phyloP scores from a whole-genome alignment of 768 basidiomycete genomes.

The Phaffia australis region DNA sequence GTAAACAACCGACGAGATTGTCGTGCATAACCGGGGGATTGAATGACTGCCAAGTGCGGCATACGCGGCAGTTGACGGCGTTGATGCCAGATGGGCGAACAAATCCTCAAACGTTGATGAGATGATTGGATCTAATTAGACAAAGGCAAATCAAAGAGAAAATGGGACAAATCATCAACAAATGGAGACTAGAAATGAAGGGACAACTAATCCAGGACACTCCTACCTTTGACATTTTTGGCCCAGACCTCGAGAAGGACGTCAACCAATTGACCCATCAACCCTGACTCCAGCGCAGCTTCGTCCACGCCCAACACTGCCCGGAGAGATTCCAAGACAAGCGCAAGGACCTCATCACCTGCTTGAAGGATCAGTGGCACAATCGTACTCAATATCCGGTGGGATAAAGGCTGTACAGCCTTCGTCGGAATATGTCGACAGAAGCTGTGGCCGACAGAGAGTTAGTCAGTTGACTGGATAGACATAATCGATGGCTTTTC shows the following conservation, averaged over 20 bases:
- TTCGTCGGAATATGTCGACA: constrained; percentile 44
- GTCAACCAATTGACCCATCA: constrained; percentile 55
- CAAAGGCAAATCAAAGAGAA: neutral
- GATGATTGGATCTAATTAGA: constrained; percentile 65
- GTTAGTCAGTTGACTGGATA: too few species aligned
- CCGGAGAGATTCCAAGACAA: constrained; percentile 75
- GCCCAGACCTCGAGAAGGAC: constrained; percentile 72
- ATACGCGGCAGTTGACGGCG: constrained; percentile 53
- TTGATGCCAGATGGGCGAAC: constrained; percentile 56
- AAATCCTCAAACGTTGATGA: constrained; percentile 75
- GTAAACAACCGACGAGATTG: constrained; percentile 42
- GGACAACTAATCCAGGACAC: neutral
- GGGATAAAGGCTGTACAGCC: constrained; percentile 52
- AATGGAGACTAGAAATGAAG: neutral
- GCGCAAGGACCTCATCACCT: constrained; percentile 75
- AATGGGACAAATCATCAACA: neutral
- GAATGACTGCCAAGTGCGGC: constrained; percentile 60
- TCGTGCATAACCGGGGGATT: constrained; percentile 58
- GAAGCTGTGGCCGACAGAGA: too few species aligned
- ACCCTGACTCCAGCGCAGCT: constrained; percentile 45
- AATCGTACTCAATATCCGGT: constrained; percentile 65
- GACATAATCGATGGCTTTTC: too few species aligned
- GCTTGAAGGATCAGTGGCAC: constrained; percentile 70
- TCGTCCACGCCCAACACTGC: constrained; percentile 62
- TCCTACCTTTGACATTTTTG: constrained; percentile 69